A percentile compares a stretch with the other conserved stretches of the same genome.
These are phyloP conservation scores for Thermothelomyces thermophilus DNA, from an alignment of 2,329 filamentous ascomycete species.

Conservation along the genomic window DNA sequence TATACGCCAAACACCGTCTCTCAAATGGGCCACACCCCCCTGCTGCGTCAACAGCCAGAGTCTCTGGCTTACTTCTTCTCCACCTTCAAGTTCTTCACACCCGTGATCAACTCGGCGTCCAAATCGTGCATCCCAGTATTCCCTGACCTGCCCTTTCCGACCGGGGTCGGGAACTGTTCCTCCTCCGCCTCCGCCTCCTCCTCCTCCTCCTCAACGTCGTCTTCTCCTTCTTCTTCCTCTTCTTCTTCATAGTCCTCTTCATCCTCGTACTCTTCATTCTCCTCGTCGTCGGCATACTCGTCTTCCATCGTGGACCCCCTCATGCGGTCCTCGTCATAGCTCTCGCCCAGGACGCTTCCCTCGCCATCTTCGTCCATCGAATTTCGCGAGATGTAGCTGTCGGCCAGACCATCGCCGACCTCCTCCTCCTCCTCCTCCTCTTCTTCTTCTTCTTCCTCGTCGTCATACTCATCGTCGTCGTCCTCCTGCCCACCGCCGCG, in stretches of 20 bases:
- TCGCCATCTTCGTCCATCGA: conserved; percentile 35
- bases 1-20: conserved; percentile 7
- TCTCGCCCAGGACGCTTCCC: conserved; percentile 37
- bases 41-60: neutral
- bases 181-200: conserved; percentile 26
- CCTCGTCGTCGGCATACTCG: conserved; percentile 30
- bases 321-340: conserved; percentile 39
- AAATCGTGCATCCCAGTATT: conserved; percentile 37
- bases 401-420: conserved; percentile 38
- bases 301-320: conserved; percentile 36
- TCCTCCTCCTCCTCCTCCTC: conserved; percentile 39
- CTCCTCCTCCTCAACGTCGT: conserved; percentile 28
- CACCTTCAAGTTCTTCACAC: conserved; percentile 47
- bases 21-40: neutral
- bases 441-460: conserved; percentile 32
- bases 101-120: conserved; percentile 53
- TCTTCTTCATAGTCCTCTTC: conserved; percentile 31
- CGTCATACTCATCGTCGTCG: conserved; percentile 30
- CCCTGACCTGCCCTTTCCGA: conserved; percentile 10
- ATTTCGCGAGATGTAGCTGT: conserved; percentile 38
- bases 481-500: conserved; percentile 48
- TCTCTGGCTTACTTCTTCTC: conserved; percentile 32
- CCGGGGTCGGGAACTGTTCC: conserved; percentile 16
- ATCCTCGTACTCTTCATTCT: conserved; percentile 33
- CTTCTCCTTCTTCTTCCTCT: conserved; percentile 29